Conservation (phyloP, 2,329 filamentous ascomycete genomes). For the Fusarium continuum region DNA sequence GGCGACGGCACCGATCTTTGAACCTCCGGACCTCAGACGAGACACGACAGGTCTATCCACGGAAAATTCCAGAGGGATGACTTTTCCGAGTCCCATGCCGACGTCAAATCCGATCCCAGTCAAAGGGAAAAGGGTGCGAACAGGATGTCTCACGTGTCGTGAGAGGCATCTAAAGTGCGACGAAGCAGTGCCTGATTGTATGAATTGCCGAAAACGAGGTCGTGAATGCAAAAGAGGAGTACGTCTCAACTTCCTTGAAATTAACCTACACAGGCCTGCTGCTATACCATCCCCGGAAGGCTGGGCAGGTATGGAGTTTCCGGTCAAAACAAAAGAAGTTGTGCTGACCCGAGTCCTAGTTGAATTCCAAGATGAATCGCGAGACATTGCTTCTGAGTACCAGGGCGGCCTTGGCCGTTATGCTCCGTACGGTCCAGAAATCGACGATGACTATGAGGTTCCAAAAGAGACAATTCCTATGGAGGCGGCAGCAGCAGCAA, state of each 20-base stretch:
- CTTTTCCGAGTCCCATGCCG: conserved; percentile 6
- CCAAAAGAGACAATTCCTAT: neutral
- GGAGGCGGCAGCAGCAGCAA: neutral
- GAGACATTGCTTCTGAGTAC: conserved; percentile 91
- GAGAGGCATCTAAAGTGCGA: conserved; percentile 93
- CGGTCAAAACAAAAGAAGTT: neutral
- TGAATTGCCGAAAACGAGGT: conserved; percentile 90
- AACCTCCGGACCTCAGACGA: conserved; percentile 16
- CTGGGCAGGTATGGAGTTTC: conserved; percentile 40
- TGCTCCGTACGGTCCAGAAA: conserved; percentile 49
- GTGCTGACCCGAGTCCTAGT: conserved; percentile 55
- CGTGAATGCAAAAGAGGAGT: conserved; percentile 86
- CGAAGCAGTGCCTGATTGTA: conserved; percentile 69
- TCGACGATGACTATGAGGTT: neutral
- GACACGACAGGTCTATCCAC: neutral
- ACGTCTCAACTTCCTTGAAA: conserved; percentile 91
- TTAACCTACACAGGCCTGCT: conserved; percentile 74
- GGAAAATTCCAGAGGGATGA: conserved; percentile 26
- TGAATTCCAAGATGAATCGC: conserved; percentile 87
- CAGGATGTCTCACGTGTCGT: conserved; percentile 89
- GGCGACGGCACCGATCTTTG: conserved; percentile 6
- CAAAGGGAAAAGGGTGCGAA: conserved; percentile 80
- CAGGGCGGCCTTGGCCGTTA: conserved; percentile 80
- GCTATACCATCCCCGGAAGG: conserved; percentile 48
- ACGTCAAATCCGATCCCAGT: conserved; percentile 19